Base-by-base conservation (phyloP, 2,329 filamentous ascomycete genomes). In the Trichoderma koningii region DNA sequence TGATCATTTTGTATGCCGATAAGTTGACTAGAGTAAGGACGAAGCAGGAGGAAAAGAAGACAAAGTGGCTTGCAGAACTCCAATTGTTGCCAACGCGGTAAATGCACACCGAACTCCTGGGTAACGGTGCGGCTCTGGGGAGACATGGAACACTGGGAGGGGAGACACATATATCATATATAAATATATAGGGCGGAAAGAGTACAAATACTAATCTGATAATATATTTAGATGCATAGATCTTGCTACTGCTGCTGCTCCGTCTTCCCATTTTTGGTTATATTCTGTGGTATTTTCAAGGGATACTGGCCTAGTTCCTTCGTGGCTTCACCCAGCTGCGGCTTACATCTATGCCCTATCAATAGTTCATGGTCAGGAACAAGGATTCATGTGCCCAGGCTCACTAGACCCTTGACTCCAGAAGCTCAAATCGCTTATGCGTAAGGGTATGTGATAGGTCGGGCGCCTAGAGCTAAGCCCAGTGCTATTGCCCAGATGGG, bases 301-400 rank as follows among this genome's bases (percentile, higher is more conserved):
- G 23, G 44, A 42, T 21, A 5, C 26, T 34, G 12, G 21, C 21
- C 56, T 50, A 50, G 44, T 51, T 42, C 47, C 47, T 41, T 28
- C 21, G 57, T 61, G 47, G 57, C 45, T 51, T 42, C n/a, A 30
- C 47, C 42, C 38, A 47, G 45, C 42, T 45, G 55, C 55, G 45
- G 55, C 55, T 56, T 56, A 56, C 55, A 42, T 21, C 51, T 41
- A 21, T 30, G 42, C 44, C 14, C 56, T 61, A 61, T 44, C 57
- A 61, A 61, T 61, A 61, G 47, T 61, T 51, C 45, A 38, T 30
- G 17, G 55, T n/a, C 57, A 61, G 57, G 57, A 34, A 30, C 44
- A 26, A 42, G 47, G 42, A 61, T 61, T 47, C 56, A 50, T 60
- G 19, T 30, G 7, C 23, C 21, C 26, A 45, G 56, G 47, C 47